Base-by-base conservation (phyloP, 2,329 filamentous ascomycete genomes). In the Neospermospora avenae region DNA sequence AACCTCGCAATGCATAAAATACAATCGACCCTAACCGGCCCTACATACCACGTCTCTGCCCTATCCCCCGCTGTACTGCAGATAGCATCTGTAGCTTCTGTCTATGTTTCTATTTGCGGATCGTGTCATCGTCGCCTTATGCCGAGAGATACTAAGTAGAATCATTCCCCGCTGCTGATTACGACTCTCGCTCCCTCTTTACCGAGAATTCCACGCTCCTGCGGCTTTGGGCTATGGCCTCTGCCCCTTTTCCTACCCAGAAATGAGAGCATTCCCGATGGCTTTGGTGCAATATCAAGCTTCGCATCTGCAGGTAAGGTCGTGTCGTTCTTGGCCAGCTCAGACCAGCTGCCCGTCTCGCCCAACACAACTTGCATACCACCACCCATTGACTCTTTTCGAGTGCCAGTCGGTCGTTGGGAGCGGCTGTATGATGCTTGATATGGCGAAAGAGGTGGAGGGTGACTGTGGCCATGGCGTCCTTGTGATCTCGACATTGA, bases 341-440 rank as follows among this genome's bases (percentile, higher is more conserved):
- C 90, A 49, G 89, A 93, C 93, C 93, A 98, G 74, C 89, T 93
- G 61, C 91, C 90, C 16, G 88, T 86, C 70, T 92, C 92, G 68
- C 96, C 93, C 39, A 98, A 82, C 20, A 95, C 93, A 68, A 97
- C 90, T 74, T 96, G 91, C 58, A 97, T 86, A 18, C 93, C 93
- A 56, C 93, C 93, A 3, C 69, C 66, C 58, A 64, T 65, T 18
- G 67, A 70, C 44, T 70, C 65, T 28, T 72, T 72, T 28, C 70
- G 58, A 10, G 66, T 64, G 14, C 66, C 66, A 22, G 65, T 66
- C 3, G 67, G 65, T 59, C 67, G 54, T 45, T 65, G 53, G 16
- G 53, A 39, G n/a, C 69, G 62, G 24, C 57, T 68, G 48, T 70
- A 69, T 5, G 70, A 69, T 25, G 66, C 63, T 56, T 70, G 69